Evolutionary conservation across 2,329 filamentous ascomycete genomes (phyloP), one percentile per base, ranked within the genome.

Genomic region (Tolypocladium ovalisporum): DNA sequence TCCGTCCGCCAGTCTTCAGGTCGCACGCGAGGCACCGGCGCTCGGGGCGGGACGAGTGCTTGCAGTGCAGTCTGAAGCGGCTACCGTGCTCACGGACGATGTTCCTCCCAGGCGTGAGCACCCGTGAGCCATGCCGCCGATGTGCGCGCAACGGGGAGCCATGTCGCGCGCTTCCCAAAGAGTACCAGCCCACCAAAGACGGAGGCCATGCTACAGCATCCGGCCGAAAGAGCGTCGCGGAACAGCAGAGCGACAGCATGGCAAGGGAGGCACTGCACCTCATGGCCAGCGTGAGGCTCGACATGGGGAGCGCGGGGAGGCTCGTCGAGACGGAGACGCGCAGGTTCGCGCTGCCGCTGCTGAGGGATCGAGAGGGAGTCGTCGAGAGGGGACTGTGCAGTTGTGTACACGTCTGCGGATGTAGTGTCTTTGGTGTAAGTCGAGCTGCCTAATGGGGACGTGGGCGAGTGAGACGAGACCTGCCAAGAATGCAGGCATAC

Each of bases 31-130:
- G 37, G 5, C 39, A 37, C 1, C 10, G 4, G 29, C 27, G 39
- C 1, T 54, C 60, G 15, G 54, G 10, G 4, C 32, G 35, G 4
- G 52, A 32, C 7, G 55, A 55, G 17, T 71, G 69, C 52, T 57
- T 65, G 17, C 64, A 64, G 37, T 71, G 69, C 52, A 52, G 54
- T 10, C 58, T 53, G 2, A 57, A 61, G 34, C 56, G 60, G 2
- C 40, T 68, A 57, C 47, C 39, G 15, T 71, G 69, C 53, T 68
- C 69, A 32, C 60, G 62, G 40, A 57, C 54, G 32, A 9, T 4
- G 2, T 2, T 32, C 36, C 8, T n/a, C 6, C 17, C 5, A 27
- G 17, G 53, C 24, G 37, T 12, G 24, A 24, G 37, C 12, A 4
- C 10, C 1, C 13, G 17, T 24, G 53, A 2, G 37, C 27, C 53